Conservation (phyloP, 2,329 filamentous ascomycete species). For the Acrodontium crateriforme region DNA sequence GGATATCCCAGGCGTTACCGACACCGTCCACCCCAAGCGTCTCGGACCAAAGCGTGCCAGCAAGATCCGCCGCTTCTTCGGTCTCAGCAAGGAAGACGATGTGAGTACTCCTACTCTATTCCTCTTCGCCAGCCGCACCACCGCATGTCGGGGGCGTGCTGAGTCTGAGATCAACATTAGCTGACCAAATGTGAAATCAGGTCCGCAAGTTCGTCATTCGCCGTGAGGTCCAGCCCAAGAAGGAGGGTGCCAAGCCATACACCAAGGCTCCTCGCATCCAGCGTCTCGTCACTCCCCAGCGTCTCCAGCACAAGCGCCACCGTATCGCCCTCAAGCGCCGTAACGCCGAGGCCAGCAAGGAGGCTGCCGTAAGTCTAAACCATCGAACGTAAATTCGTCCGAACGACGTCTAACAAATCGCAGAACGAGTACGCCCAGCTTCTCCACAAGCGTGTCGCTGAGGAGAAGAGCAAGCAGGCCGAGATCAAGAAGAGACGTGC, state of each 20-base stretch:
- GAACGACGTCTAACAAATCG: constrained; percentile 1
- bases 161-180: constrained; percentile 18
- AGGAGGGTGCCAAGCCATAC: constrained; percentile 94
- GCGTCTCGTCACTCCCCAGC: constrained; percentile 97
- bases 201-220: constrained; percentile 99
- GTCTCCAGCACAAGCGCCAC: constrained; percentile 99
- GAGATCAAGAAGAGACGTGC: constrained; percentile 95
- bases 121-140: constrained; percentile 47
- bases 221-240: constrained; percentile 93
- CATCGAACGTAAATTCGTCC: not conserved
- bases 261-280: constrained; percentile 99
- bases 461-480: constrained; percentile 87
- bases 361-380: constrained; percentile 72
- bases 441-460: constrained; percentile 90
- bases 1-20: constrained; percentile 92
- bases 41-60: constrained; percentile 98
- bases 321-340: constrained; percentile 96
- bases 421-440: constrained; percentile 95
- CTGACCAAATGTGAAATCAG: constrained; percentile 36
- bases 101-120: constrained; percentile 52
- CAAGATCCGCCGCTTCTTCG: constrained; percentile 99
- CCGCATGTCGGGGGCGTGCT: constrained; percentile 12
- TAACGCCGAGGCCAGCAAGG: constrained; percentile 92
- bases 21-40: constrained; percentile 96
- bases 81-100: constrained; percentile 99